Evolutionary conservation across 257 asterid genomes (phyloP), one percentile per base, ranked within the genome.

Genomic region (Galeopsis tetrahit): DNA sequence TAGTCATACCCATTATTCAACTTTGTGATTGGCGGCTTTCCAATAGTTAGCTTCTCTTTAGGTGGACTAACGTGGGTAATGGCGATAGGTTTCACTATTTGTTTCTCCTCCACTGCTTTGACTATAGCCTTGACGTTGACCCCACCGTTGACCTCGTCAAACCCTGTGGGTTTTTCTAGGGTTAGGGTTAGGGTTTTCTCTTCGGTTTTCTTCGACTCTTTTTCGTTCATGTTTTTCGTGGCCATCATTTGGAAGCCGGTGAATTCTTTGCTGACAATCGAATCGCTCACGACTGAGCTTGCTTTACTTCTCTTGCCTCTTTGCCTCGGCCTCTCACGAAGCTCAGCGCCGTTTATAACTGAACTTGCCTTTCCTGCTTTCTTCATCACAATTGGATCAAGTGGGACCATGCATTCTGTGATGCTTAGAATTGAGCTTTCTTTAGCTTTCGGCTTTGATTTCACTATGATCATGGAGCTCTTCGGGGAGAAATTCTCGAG

Each of bases 291-390:
- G 0, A 89, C 82, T 5, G 97, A 93, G 39, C 90, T 42, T 0
- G 86, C 72, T 53, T 84, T 88, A 1, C 91, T 83, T 8, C 59
- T 88, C 42, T 70, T 81, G 15, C 73, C 71, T 9, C 55, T 78
- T 0, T 15, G 66, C 34, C 66, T 78, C 2, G 86, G 84, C 21
- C 82, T 82, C 70, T 86, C 86, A 7, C 78, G 70, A 1, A 87
- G 72, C 66, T 93, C 96, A 0, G 88, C 85, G 1, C 93, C 96
- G 13, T 68, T 79, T 2, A 93, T 86, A 10, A 90, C 91, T 0
- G 98, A 93, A 55, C 96, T 88, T 1, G 97, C 97, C 73, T 90
- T 92, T 6, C 93, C 90, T 34, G 34, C 77, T 74, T 70, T 81
- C 64, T 13, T 58, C 38, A 21, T 72, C 6, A 13, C 1, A 17